Conservation (phyloP, 768 basidiomycete genomes). For the Glaciozyma martinii region DNA sequence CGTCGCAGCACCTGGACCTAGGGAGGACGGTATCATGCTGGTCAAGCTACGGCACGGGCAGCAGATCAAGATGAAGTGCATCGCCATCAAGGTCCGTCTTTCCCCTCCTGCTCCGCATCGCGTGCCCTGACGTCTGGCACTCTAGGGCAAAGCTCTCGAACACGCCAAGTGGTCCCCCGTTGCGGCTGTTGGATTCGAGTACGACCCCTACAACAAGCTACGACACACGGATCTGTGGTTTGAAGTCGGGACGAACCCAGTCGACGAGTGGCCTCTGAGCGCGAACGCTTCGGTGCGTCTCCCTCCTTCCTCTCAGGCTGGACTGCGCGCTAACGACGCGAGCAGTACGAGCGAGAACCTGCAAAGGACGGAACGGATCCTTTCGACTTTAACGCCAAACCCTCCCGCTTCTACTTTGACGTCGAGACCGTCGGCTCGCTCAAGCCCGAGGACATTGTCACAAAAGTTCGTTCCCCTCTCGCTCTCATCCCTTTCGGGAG, state of each 20-base stretch:
- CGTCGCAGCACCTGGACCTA: neutral
- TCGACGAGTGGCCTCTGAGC: constrained; percentile 82
- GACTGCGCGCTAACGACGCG: constrained; percentile 1
- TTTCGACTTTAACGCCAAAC: constrained; percentile 81
- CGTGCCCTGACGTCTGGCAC: neutral
- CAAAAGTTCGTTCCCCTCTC: constrained; percentile 51
- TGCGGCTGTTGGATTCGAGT: constrained; percentile 89
- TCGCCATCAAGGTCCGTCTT: constrained; percentile 74
- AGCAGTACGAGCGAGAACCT: constrained; percentile 27
- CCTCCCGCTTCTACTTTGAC: constrained; percentile 84
- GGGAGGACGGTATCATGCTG: constrained; percentile 51
- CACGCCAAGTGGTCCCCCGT: constrained; percentile 99
- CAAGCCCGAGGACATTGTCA: constrained; percentile 76
- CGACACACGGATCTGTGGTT: constrained; percentile 94
- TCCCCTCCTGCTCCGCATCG: neutral
- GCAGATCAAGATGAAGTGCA: constrained; percentile 71
- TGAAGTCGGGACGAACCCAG: constrained; percentile 58
- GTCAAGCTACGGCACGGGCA: constrained; percentile 92
- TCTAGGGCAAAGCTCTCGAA: constrained; percentile 89
- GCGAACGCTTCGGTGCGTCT: constrained; percentile 81
- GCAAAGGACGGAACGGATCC: constrained; percentile 32
- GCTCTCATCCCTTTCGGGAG: neutral
- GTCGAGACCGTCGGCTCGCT: constrained; percentile 91
- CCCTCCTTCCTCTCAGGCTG: constrained; percentile 28
- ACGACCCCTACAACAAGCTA: constrained; percentile 94